Conservation (phyloP, 2,329 filamentous ascomycete genomes). For the Fusarium piperis region DNA sequence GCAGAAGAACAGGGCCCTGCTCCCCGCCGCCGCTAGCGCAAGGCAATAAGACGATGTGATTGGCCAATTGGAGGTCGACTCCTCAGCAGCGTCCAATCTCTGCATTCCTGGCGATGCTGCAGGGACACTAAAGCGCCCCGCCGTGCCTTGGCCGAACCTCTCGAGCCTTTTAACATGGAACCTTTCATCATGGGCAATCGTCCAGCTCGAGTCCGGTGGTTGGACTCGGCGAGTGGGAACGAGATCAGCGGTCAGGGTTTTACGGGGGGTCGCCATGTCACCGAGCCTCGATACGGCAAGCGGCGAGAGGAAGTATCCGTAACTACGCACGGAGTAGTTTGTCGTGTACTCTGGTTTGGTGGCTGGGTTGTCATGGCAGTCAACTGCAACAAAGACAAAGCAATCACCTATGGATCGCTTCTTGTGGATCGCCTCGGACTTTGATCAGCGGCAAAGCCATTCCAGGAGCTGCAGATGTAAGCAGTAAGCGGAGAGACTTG, state of each 20-base stretch:
- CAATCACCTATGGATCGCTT: not conserved
- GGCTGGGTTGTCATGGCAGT: constrained; percentile 32
- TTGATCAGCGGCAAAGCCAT: not conserved
- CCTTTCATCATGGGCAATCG: constrained; percentile 36
- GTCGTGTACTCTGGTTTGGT: not conserved
- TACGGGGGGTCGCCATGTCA: not conserved
- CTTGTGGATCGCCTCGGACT: not conserved
- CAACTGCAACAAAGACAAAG: constrained; percentile 4
- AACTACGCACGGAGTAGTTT: too few species aligned
- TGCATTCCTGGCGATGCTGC: constrained; percentile 30
- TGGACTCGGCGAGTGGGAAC: constrained; percentile 29
- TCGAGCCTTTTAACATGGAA: constrained; percentile 36
- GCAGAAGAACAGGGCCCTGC: constrained; percentile 13
- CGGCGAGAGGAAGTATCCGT: constrained; percentile 7
- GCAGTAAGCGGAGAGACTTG: not conserved
- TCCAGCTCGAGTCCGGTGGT: constrained; percentile 27
- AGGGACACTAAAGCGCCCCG: constrained; percentile 41
- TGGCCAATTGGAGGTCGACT: constrained; percentile 38
- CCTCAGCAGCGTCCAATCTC: constrained; percentile 31
- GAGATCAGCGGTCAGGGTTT: constrained; percentile 42
- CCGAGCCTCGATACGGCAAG: constrained; percentile 12
- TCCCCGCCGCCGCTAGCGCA: constrained; percentile 27
- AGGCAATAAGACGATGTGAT: constrained; percentile 12
- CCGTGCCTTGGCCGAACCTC: constrained; percentile 39
- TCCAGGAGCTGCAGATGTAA: constrained; percentile 9